A percentile compares a stretch with the other conserved stretches of the same genome.
Conservation (phyloP, 352 stramenopile species). For the Phytophthora boehmeriae region DNA sequence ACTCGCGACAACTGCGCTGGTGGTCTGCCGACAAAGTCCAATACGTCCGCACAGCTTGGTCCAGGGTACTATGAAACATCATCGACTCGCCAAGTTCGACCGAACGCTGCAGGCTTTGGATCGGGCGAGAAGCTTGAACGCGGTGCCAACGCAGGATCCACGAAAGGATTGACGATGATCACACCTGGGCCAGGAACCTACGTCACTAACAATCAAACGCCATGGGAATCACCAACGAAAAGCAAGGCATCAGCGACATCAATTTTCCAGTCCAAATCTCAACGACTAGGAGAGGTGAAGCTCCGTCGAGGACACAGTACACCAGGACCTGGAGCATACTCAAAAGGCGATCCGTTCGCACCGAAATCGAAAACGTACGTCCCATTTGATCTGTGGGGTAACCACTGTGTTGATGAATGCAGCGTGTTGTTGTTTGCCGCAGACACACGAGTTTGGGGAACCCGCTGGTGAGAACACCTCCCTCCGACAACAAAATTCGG, state of each 20-base stretch:
- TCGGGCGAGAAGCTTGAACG: slow-evolving; percentile 56
- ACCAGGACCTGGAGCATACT: slow-evolving; percentile 65
- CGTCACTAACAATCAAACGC: slow-evolving; percentile 38
- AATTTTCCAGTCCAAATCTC: slow-evolving; percentile 57
- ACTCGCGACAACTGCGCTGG: slow-evolving; percentile 53
- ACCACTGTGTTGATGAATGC: background rate
- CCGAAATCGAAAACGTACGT: slow-evolving; percentile 48
- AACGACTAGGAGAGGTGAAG: slow-evolving; percentile 39
- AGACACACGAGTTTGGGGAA: slow-evolving; percentile 39
- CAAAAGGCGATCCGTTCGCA: slow-evolving; percentile 54
- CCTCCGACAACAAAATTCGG: slow-evolving; percentile 55
- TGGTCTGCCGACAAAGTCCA: slow-evolving; percentile 34
- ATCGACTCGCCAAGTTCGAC: slow-evolving; percentile 36
- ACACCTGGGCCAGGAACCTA: slow-evolving; percentile 69
- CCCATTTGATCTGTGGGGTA: background rate
- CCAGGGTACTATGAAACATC: slow-evolving; percentile 71
- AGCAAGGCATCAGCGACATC: slow-evolving; percentile 49
- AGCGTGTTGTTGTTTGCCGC: background rate
- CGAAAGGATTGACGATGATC: slow-evolving; percentile 47
- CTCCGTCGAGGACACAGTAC: slow-evolving; percentile 40
- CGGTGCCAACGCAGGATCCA: slow-evolving; percentile 36
- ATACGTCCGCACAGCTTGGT: slow-evolving; percentile 45
- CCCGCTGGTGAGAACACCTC: slow-evolving; percentile 30
- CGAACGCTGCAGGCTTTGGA: slow-evolving; percentile 66
- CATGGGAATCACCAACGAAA: slow-evolving; percentile 65